Base-by-base conservation (phyloP, 2,329 filamentous ascomycete genomes). In the Calonectria henricotiae region DNA sequence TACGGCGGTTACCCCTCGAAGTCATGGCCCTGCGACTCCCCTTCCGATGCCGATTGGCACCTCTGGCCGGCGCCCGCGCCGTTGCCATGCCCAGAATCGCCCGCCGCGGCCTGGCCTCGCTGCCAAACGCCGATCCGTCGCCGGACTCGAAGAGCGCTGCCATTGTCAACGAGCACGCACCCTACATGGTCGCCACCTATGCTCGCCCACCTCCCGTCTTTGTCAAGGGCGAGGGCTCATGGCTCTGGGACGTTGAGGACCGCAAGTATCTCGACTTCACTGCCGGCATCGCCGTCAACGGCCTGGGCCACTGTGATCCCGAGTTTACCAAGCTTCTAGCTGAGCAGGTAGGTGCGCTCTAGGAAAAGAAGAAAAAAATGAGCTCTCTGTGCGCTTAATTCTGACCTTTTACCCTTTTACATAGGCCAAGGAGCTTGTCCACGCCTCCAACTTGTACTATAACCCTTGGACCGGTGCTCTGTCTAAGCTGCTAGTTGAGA, bases 131-230 rank as follows among this genome's bases (percentile, higher is more conserved):
- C 60, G 94, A 97, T 79, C 94, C 94, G 41, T 79, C 90, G 15
- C 78, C 89, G 58, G 92, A 94, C 82, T 96, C 94, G 0, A 85
- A 90, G 76, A 97, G 94, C 74, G 89, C 91, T 39, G 88, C 91
- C 35, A 88, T 98, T 70, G 90, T 98, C 74, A 88, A 90, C 75
- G 90, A 94, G 71, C 91, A 95, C 78, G 88, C 91, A 37, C 93
- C 93, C 3, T 98, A 91, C 84, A 98, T 99, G 96, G 93, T 99
- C 32, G 92, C 95, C 2, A 99, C 96, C 64, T 99, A 99, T 83
- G 91, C 94, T 63, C 94, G 96, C 30, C 96, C 96, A 60, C 89
- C 93, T 51, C 94, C 95, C 2, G 93, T 98, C 79, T 98, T 99
- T 82, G 91, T 95, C 69, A 93, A 92, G 81, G 96, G 95, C 73